These are phyloP conservation scores for Elsinoe batatas DNA, from an alignment of 2,329 filamentous ascomycete species.

Conservation along the genomic window DNA sequence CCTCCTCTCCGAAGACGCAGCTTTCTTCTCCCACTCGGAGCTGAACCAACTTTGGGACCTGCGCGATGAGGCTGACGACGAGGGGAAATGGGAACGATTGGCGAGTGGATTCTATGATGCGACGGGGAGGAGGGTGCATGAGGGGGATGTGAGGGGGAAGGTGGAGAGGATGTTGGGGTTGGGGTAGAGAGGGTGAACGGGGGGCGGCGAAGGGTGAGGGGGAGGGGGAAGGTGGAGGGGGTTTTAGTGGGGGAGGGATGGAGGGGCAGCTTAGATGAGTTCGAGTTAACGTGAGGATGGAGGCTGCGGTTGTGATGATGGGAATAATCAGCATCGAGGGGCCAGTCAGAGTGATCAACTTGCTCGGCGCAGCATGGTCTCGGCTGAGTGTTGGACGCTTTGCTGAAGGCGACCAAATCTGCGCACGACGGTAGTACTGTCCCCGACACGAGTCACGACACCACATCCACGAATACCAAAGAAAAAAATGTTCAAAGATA, in stretches of 20 bases:
- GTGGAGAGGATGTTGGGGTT: constrained; percentile 43
- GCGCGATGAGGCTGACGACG: constrained; percentile 35
- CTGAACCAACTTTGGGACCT: constrained; percentile 35
- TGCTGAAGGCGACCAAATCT: neutral
- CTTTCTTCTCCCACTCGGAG: constrained; percentile 29
- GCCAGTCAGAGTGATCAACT: too few relatives aligned
- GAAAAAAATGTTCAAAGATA: neutral
- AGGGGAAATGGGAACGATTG: constrained; percentile 38
- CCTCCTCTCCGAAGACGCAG: constrained; percentile 21
- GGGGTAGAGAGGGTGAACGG: neutral
- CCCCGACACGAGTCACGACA: neutral
- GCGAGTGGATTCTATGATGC: constrained; percentile 40
- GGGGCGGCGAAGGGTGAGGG: neutral
- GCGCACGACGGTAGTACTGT: too few relatives aligned
- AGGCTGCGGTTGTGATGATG: too few relatives aligned
- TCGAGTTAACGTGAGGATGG: too few relatives aligned
- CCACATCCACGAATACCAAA: neutral
- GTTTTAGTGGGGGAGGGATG: neutral
- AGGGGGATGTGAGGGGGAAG: constrained; percentile 50
- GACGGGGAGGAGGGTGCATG: constrained; percentile 45
- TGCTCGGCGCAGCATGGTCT: too few relatives aligned
- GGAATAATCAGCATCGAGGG: too few relatives aligned
- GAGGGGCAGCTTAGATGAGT: too few relatives aligned
- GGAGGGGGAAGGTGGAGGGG: neutral
- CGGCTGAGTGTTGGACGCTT: neutral